Evolutionary conservation across 179 eudicot genomes (phyloP), one percentile per base, ranked within the genome.

Genomic region (Amaranthus tricolor): DNA sequence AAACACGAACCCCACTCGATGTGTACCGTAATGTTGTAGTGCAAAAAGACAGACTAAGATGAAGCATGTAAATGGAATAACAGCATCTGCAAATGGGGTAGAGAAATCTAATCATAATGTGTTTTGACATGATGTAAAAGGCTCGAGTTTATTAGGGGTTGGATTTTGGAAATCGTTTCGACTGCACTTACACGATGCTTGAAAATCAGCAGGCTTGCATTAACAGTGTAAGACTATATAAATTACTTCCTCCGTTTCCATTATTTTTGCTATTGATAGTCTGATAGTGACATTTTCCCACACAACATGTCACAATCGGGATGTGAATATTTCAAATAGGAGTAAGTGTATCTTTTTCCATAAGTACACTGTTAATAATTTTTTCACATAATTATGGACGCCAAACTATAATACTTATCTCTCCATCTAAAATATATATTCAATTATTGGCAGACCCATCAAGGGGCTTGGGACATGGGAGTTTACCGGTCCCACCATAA

Each of bases 21-120:
- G 95, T 14, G 95, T 88, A 76, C 95, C 98, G 48, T 90, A 92
- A 84, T 92, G 97, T 85, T 92, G 97, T 14, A 92, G 77, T 21
- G 97, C 93, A 70, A 92, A 92, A 49, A 92, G 85, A 78, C 96
- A 90, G 53, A 92, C 88, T 71, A 92, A 80, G 75, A 92, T 84
- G 79, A 91, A 84, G 84, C 97, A 92, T 56, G 97, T 92, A 20
- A 92, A 90, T 56, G 97, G 97, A 70, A 92, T 74, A 77, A 92
- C 86, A n/a, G 97, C 97, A 85, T 92, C 97, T 92, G 90, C 83
- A 86, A 78, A 62, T 47, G 45, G 21, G 14, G 49, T 53, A n/a
- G 17, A 19, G 7, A 48, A n/a, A 68, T 15, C 5, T 21, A 8
- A 66, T 75, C 12, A 66, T 14, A 31, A n/a, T 9, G 9, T 21